Percentiles rank a stretch among this genome's conserved stretches.
Evolutionary conservation across 2,329 filamentous ascomycete species (phyloP).

Genomic region (Xylaria arbuscula): DNA sequence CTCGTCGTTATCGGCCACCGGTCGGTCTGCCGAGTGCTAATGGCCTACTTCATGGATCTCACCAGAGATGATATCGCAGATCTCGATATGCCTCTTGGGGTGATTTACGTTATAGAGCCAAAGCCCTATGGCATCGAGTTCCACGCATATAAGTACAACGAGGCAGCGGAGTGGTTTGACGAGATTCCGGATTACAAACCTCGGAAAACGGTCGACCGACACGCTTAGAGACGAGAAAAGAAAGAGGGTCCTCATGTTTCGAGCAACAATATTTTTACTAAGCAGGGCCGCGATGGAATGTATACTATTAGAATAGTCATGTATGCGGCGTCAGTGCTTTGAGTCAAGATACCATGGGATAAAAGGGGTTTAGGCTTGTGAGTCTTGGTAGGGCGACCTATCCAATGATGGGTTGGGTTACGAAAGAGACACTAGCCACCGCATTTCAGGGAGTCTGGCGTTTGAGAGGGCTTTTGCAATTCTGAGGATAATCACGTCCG

Average conservation of each 20-base stretch:
- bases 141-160: constrained; percentile 92
- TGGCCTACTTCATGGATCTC: constrained; percentile 96
- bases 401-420: constrained; percentile 23
- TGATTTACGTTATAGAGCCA: constrained; percentile 94
- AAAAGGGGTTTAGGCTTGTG: constrained; percentile 21
- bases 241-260: neutral
- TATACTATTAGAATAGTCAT: constrained; percentile 34
- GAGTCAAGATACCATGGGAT: constrained; percentile 37
- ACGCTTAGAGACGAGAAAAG: constrained; percentile 41
- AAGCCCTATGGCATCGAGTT: constrained; percentile 98
- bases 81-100: constrained; percentile 91
- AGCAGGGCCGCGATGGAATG: constrained; percentile 23
- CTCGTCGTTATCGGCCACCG: constrained; percentile 92
- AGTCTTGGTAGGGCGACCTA: constrained; percentile 24
- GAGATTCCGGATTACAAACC: constrained; percentile 87
- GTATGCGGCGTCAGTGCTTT: constrained; percentile 27
- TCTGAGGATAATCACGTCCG: constrained; percentile 8
- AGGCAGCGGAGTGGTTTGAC: constrained; percentile 81
- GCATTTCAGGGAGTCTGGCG: constrained; percentile 32
- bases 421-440: constrained; percentile 13
- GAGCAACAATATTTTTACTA: constrained; percentile 12
- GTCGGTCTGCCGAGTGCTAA: constrained; percentile 88
- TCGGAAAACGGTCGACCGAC: constrained; percentile 64
- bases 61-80: constrained; percentile 92
- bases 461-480: constrained; percentile 11